These are phyloP conservation scores for Aquilaria yunnanensis DNA, from an alignment of 345 rosid genomes.

Conservation along the genomic window DNA sequence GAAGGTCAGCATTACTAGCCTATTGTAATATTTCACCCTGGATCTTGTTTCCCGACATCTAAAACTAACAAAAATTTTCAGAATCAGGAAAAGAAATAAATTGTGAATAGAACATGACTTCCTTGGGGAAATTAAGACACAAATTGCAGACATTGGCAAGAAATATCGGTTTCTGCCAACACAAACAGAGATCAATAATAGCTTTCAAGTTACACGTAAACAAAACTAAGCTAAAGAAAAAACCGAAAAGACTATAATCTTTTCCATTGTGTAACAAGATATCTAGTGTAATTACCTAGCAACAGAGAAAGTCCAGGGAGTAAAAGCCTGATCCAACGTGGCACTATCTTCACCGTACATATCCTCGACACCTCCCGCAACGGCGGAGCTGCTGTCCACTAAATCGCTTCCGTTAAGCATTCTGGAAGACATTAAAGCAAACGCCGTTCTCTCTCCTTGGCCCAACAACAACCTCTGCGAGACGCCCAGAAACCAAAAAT, in stretches of 20 bases:
- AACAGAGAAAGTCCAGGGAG: conserved; percentile 88
- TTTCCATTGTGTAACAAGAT: not conserved
- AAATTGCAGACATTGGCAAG: too few relatives aligned
- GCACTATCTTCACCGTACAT: conserved; percentile 77
- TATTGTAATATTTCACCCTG: too few relatives aligned
- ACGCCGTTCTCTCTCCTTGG: conserved; percentile 19
- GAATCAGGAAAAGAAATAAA: too few relatives aligned
- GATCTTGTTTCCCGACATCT: too few relatives aligned
- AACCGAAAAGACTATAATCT: not conserved
- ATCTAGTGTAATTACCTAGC: conserved; percentile 50
- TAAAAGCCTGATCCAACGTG: conserved; percentile 78
- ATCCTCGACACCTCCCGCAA: conserved; percentile 57
- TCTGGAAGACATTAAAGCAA: conserved; percentile 24
- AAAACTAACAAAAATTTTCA: too few relatives aligned
- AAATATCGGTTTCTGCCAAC: too few relatives aligned
- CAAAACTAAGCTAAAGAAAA: not conserved
- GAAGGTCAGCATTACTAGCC: too few relatives aligned
- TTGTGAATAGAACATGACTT: too few relatives aligned
- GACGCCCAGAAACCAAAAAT: not conserved
- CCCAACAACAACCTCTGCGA: conserved; percentile 24
- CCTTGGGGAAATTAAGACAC: too few relatives aligned
- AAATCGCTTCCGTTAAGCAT: conserved; percentile 32
- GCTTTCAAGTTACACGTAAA: not conserved
- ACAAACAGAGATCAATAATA: too few relatives aligned
- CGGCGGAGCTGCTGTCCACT: conserved; percentile 31